These are phyloP conservation scores for Crotalaria pallida DNA, from an alignment of 306 rosid genomes.

Conservation along the genomic window DNA sequence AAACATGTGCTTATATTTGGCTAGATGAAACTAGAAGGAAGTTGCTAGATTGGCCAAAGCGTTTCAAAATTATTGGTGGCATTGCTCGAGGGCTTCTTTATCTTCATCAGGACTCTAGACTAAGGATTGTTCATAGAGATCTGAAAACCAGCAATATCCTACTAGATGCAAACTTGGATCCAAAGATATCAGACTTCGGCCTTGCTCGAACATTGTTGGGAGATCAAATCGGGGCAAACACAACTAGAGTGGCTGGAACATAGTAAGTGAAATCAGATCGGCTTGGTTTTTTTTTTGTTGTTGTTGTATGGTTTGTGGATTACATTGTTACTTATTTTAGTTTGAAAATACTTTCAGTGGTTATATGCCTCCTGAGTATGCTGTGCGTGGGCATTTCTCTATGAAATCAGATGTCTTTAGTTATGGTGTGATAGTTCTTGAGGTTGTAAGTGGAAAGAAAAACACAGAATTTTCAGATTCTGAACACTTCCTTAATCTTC, in stretches of 20 bases:
- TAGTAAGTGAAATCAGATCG: constrained; percentile 3
- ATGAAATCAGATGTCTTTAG: constrained; percentile 13
- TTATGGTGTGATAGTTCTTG: constrained; percentile 3
- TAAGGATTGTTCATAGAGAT: constrained; percentile 13
- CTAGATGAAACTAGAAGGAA: neutral
- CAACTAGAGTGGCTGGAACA: constrained; percentile 9
- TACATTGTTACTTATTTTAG: neutral
- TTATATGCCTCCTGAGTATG: constrained; percentile 16
- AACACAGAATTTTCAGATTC: neutral
- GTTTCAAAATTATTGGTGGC: neutral
- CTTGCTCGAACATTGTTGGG: neutral
- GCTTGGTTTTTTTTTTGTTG: too few relatives aligned
- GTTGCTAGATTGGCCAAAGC: neutral
- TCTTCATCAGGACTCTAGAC: constrained; percentile 20
- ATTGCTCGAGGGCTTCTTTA: constrained; percentile 21
- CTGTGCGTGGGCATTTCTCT: neutral
- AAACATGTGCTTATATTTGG: neutral
- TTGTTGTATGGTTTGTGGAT: neutral
- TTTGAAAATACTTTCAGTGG: constrained; percentile 1
- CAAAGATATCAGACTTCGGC: constrained; percentile 14
- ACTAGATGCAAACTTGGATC: neutral
- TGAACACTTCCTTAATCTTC: neutral
- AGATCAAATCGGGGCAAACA: constrained; percentile 5
- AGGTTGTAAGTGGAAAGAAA: constrained; percentile 7
- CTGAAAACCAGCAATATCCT: neutral